Percentiles rank a stretch among this genome's conserved stretches.
Evolutionary conservation across 164 flowering plant genomes (phyloP).

Genomic region (Piper betle): DNA sequence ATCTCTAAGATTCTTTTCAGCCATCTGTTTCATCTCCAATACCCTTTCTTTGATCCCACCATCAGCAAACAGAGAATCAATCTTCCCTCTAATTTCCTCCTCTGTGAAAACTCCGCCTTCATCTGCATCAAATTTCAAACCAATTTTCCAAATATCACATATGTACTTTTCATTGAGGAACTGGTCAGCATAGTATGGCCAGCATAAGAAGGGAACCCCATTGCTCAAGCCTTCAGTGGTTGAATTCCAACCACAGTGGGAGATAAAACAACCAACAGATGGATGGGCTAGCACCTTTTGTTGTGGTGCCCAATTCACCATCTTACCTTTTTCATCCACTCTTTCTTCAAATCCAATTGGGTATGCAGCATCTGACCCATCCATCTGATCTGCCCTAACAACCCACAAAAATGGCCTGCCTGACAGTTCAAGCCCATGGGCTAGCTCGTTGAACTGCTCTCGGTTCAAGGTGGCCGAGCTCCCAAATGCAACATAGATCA

Average conservation of each 20-base stretch:
- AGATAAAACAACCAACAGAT: slow-evolving; percentile 41
- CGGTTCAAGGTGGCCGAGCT: slow-evolving; percentile 21
- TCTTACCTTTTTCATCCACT: slow-evolving; percentile 16
- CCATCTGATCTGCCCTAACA: slow-evolving; percentile 19
- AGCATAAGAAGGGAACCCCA: slow-evolving; percentile 45
- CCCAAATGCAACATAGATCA: slow-evolving; percentile 14
- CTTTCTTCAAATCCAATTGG: slow-evolving; percentile 26
- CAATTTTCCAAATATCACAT: slow-evolving; percentile 41
- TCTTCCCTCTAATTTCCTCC: slow-evolving; percentile 9
- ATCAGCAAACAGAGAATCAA: slow-evolving; percentile 8
- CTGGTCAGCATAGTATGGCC: slow-evolving; percentile 52
- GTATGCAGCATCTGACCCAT: slow-evolving; percentile 9
- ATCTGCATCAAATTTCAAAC: slow-evolving; percentile 12
- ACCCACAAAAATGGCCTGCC: slow-evolving; percentile 44
- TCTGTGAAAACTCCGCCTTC: slow-evolving; percentile 8
- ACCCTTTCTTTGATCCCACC: slow-evolving; percentile 7
- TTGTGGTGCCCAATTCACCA: slow-evolving; percentile 52
- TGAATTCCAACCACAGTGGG: slow-evolving; percentile 68
- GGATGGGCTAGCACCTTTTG: slow-evolving; percentile 32
- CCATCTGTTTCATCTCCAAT: slow-evolving; percentile 9
- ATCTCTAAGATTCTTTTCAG: slow-evolving; percentile 3
- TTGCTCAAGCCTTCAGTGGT: slow-evolving; percentile 32
- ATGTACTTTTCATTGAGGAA: slow-evolving; percentile 25
- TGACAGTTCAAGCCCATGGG: slow-evolving; percentile 32
- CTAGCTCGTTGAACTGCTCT: slow-evolving; percentile 33